phyloP scores from a whole-genome alignment of 495 filamentous ascomycete genomes.

The Aspergillus mulundensis region DNA sequence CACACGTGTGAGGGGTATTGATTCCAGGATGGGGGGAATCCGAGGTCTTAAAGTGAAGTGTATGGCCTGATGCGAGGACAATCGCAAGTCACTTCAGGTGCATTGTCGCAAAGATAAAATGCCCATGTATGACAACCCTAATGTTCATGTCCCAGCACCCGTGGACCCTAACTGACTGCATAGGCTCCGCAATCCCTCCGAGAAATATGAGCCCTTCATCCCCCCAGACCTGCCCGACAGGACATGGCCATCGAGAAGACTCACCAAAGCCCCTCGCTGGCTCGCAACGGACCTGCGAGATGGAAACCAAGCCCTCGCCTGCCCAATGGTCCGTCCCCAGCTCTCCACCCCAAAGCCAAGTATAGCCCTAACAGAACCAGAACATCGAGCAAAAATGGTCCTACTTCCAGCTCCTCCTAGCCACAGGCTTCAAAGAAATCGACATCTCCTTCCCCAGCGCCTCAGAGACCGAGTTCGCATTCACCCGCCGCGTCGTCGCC shows the following conservation, averaged over 20 bases:
- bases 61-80: too few species aligned
- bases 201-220: constrained; percentile 78
- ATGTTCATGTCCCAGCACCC: too few species aligned
- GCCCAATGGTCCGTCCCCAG: too few species aligned
- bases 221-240: constrained; percentile 87
- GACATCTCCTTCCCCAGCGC: constrained; percentile 95
- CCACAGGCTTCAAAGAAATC: constrained; percentile 97
- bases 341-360: too few species aligned
- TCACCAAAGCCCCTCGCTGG: constrained; percentile 83
- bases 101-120: too few species aligned
- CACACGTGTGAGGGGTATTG: too few species aligned
- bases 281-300: constrained; percentile 81
- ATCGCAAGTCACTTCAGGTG: too few species aligned
- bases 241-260: constrained; percentile 68
- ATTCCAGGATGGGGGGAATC: too few species aligned
- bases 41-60: too few species aligned
- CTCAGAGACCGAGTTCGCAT: constrained; percentile 92
- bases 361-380: constrained; percentile 44
- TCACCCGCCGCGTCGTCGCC: constrained; percentile 81
- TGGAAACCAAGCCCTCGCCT: constrained; percentile 83
- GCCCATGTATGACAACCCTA: too few species aligned
- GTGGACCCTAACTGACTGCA: too few species aligned
- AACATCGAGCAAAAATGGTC: constrained; percentile 89
- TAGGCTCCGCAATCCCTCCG: constrained; percentile 86
- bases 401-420: constrained; percentile 91